Evolutionary conservation across 2,329 filamentous ascomycete species (phyloP).

Genomic region (Aspergillus caelatus): DNA sequence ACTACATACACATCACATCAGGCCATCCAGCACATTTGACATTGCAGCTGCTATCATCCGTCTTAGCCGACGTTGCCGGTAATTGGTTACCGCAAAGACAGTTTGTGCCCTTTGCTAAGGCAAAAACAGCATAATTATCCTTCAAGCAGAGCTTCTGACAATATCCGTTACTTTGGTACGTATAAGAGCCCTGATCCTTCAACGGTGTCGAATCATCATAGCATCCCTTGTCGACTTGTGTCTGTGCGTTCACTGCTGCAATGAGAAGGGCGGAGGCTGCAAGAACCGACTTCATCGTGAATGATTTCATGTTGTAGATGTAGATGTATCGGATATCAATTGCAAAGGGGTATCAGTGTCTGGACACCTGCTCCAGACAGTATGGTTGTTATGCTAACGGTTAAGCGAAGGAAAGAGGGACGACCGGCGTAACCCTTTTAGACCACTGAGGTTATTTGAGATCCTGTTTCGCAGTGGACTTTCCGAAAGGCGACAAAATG

Average conservation of each 20-base stretch:
- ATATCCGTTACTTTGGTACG: conserved; percentile 58
- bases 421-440: conserved; percentile 43
- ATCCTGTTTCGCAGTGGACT: background rate
- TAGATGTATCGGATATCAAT: conserved; percentile 13
- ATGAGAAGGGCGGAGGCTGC: conserved; percentile 31
- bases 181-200: conserved; percentile 50
- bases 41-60: conserved; percentile 64
- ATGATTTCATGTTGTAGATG: conserved; percentile 29
- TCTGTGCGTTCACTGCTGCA: conserved; percentile 24
- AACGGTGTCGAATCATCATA: conserved; percentile 53
- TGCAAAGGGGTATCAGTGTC: conserved; percentile 7
- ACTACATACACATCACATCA: conserved; percentile 64
- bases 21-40: conserved; percentile 66
- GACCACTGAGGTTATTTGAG: conserved; percentile 6
- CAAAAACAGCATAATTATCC: conserved; percentile 61
- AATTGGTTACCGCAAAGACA: conserved; percentile 76
- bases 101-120: conserved; percentile 59
- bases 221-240: conserved; percentile 49
- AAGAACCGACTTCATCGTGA: conserved; percentile 30
- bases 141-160: conserved; percentile 57
- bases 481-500: background rate
- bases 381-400: conserved; percentile 16
- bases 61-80: conserved; percentile 60
- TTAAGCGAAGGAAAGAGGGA: conserved; percentile 34
- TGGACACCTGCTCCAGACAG: conserved; percentile 23